Base-by-base conservation (phyloP, 371 early-diverging fungal genomes). In the Amoeboaphelidium protococcarum region DNA sequence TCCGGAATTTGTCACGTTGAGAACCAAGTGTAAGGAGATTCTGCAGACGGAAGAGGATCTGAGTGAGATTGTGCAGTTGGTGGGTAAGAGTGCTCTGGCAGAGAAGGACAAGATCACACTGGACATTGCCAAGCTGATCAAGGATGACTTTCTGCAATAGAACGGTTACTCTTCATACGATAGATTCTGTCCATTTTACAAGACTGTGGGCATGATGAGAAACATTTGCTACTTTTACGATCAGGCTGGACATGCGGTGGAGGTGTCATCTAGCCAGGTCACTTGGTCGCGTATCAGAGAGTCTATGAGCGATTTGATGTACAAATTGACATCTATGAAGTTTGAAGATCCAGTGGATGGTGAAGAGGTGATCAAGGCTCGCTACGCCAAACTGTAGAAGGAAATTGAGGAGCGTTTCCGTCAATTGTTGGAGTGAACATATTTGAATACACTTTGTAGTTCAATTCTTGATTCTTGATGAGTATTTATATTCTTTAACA, bases 81-180 rank as follows among this genome's bases (percentile, higher is more conserved):
- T 99, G 46, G 99, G 99, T 54, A 98, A 94, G 69, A 80, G 75
- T 49, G 88, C 94, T 42, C 71, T 99, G 53, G 92, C 90, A 19
- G 99, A 99, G 61, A 69, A 81, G 19, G 99, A 99, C 66, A 97
- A 98, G 76, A 88, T 99, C 59, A 91, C 92, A 16, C 71, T 99
- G 47, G 98, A 98, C 55, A 73, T 97, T 42, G 90, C 99, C 47
- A 86, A 85, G 59, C 67, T 99, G 53, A 87, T 99, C 60, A 98
- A 98, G 76, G 99, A 99, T 60, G 99, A 99, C 65, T 99, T 97
- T 68, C 71, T 99, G 67, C 99, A 99, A 68, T 99, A 99, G 64
- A 99, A 99, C 66, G 99, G 99, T 40, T 98, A 96, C 73, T 97
- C 98, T 47, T 68, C 69, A 54, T 99, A 99, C 60, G 99, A 99